These are phyloP conservation scores for Lasiodiplodia sp. DNA, from an alignment of 2,329 filamentous ascomycete genomes.

Conservation along the genomic window DNA sequence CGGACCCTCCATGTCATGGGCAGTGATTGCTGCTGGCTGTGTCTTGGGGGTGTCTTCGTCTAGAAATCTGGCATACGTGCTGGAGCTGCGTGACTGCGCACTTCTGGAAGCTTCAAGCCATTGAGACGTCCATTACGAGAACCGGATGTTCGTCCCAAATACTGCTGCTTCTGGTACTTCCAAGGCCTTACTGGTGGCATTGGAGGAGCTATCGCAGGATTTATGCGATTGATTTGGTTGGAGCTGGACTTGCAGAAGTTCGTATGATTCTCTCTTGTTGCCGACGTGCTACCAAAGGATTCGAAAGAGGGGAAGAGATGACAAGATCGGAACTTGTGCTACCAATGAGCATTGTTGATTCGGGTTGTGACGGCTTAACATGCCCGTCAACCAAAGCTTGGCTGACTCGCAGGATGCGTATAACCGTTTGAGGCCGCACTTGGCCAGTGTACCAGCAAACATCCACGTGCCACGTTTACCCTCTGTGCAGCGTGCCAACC, in stretches of 20 bases:
- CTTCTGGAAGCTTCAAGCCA: background rate
- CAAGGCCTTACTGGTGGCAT: background rate
- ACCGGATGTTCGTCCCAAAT: background rate
- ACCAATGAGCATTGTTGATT: constrained; percentile 9
- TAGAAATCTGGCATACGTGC: background rate
- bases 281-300: background rate
- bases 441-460: constrained; percentile 8
- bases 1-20: background rate
- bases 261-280: background rate
- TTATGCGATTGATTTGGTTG: background rate
- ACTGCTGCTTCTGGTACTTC: background rate
- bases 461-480: constrained; percentile 2
- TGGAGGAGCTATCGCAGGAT: background rate
- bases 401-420: constrained; percentile 4
- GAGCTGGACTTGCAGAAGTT: background rate
- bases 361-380: constrained; percentile 21
- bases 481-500: background rate
- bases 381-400: background rate
- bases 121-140: background rate
- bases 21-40: background rate
- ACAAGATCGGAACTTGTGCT: background rate
- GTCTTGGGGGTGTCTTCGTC: background rate
- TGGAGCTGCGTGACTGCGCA: background rate
- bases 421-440: constrained; percentile 9
- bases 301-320: constrained; percentile 2